Conservation (phyloP, 306 rosid genomes). For the Spatholobus suberectus region DNA sequence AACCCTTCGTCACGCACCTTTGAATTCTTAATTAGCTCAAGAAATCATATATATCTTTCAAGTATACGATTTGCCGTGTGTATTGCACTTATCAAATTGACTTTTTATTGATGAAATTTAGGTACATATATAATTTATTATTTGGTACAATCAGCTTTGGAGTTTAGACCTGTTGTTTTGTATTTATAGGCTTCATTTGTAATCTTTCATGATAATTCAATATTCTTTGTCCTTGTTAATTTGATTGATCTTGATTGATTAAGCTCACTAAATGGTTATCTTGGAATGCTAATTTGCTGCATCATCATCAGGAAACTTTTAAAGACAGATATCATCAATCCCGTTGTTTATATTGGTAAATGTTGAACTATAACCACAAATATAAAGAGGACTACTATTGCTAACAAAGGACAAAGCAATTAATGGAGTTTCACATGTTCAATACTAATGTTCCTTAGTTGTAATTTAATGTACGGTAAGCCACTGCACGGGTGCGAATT, state of each 20-base stretch:
- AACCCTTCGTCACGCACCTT: conserved; percentile 30
- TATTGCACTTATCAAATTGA: conserved; percentile 31
- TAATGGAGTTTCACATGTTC: conserved; percentile 38
- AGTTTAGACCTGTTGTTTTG: not conserved
- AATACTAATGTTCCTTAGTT: not conserved
- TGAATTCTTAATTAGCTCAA: conserved; percentile 11
- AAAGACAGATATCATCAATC: not conserved
- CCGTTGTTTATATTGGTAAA: not conserved
- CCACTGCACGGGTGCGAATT: conserved; percentile 4
- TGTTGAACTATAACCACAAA: conserved; percentile 6
- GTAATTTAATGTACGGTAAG: not conserved
- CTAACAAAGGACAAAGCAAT: conserved; percentile 36
- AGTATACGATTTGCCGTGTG: conserved; percentile 34
- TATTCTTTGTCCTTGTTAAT: not conserved
- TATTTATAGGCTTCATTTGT: not conserved
- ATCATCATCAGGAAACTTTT: not conserved
- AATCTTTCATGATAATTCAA: not conserved
- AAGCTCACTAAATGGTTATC: not conserved
- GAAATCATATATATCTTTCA: conserved; percentile 8
- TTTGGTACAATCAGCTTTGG: not conserved
- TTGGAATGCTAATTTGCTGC: not conserved
- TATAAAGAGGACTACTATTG: not conserved
- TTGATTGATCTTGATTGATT: not conserved
- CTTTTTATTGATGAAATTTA: conserved; percentile 21
- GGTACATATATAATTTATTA: not conserved